Percentiles rank a stretch among this genome's conserved stretches.
phyloP scores from a whole-genome alignment of 2,329 filamentous ascomycete species.

The Beauveria brongniartii region DNA sequence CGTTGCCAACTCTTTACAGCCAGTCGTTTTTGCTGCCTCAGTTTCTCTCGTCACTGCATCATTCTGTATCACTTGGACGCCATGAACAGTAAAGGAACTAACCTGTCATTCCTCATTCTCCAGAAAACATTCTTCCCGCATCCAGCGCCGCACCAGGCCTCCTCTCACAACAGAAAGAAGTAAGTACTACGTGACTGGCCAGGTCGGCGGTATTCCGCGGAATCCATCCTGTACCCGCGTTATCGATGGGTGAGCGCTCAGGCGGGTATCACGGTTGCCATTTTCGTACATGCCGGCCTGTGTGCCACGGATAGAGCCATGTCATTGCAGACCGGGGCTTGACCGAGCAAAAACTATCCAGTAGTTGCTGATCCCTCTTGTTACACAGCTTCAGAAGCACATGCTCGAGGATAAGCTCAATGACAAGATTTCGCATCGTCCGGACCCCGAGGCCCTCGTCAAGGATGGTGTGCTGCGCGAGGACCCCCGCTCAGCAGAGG shows the following conservation, averaged over 20 bases:
- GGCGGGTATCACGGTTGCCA: background rate
- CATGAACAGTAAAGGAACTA: conserved; percentile 14
- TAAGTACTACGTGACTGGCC: conserved; percentile 20
- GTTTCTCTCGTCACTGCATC: background rate
- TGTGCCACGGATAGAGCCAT: background rate
- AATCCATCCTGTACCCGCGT: background rate
- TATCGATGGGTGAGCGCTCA: background rate
- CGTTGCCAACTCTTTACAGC: conserved; percentile 21
- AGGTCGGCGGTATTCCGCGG: background rate
- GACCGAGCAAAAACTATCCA: background rate
- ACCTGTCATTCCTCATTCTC: conserved; percentile 13
- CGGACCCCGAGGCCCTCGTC: conserved; percentile 66
- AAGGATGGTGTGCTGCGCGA: conserved; percentile 71
- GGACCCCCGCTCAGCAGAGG: conserved; percentile 50
- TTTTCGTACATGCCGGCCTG: background rate
- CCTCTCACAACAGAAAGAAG: conserved; percentile 71
- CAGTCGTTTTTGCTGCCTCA: background rate
- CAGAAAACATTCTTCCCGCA: conserved; percentile 80
- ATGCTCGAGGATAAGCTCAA: conserved; percentile 84
- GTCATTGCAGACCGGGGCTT: background rate
- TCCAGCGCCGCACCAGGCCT: conserved; percentile 71
- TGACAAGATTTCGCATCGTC: conserved; percentile 74
- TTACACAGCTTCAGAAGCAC: conserved; percentile 60
- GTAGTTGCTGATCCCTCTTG: background rate
- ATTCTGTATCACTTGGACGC: background rate